Percentiles rank a stretch among this genome's conserved stretches.
These are phyloP conservation scores for Kokia cookei DNA, from an alignment of 441 rosid genomes.

Conservation along the genomic window DNA sequence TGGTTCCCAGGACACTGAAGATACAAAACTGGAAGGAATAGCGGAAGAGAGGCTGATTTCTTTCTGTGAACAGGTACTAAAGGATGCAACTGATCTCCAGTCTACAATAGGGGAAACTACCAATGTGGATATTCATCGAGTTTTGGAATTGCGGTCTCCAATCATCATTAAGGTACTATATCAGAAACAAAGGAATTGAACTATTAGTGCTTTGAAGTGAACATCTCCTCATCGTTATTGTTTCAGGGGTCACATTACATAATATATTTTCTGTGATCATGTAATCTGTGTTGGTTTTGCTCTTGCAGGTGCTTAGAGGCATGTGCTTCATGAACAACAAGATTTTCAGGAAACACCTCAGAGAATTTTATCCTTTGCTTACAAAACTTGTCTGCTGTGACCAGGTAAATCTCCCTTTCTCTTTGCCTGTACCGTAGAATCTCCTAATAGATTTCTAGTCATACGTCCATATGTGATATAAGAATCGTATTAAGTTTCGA, in stretches of 20 bases:
- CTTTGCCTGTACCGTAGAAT: neutral
- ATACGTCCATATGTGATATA: neutral
- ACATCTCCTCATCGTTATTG: neutral
- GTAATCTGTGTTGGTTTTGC: slow-evolving; percentile 3
- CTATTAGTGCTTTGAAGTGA: neutral
- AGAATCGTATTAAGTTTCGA: neutral
- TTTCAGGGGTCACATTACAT: neutral
- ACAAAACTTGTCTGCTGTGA: slow-evolving; percentile 95
- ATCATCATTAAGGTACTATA: slow-evolving; percentile 78
- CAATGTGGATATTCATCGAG: slow-evolving; percentile 87
- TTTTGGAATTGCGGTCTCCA: slow-evolving; percentile 90
- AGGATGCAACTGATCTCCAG: slow-evolving; percentile 88
- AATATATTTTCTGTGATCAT: neutral
- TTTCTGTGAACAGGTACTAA: slow-evolving; percentile 86
- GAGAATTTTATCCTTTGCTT: slow-evolving; percentile 93
- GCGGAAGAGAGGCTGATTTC: slow-evolving; percentile 89
- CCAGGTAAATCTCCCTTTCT: slow-evolving; percentile 52
- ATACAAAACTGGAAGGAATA: slow-evolving; percentile 56
- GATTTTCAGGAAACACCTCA: slow-evolving; percentile 83
- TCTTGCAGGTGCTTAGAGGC: slow-evolving; percentile 85
- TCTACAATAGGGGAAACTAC: slow-evolving; percentile 74
- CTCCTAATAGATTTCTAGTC: slow-evolving; percentile 4
- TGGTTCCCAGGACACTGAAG: slow-evolving; percentile 27
- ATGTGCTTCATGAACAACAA: slow-evolving; percentile 90
- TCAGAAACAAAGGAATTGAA: neutral